Evolutionary conservation across 148 eudicot species (phyloP), one percentile per base, ranked within the genome.

Genomic region (Arbutus unedo): DNA sequence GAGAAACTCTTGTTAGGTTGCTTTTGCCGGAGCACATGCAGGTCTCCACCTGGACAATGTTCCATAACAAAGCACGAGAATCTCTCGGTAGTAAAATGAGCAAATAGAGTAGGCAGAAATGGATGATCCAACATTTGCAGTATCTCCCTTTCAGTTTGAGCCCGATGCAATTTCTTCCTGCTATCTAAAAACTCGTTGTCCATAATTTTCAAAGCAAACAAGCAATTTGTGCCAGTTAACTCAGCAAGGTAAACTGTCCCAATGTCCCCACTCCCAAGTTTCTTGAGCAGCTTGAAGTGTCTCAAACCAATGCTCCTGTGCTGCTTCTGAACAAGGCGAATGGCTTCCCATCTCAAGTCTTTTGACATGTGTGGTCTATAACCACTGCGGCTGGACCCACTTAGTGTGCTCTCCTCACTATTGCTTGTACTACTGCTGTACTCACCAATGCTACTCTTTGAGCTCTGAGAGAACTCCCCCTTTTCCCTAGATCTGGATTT

Each of bases 131-230:
- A 71, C 88, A 90, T 89, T 74, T 90, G 94, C 81, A 95, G 85
- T 68, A 93, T 92, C 89, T 93, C 95, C 78, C 86, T 90, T 86
- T 95, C 98, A 23, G 91, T 92, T 86, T 91, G 91, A 79, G 93
- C 95, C 86, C 95, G 88, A 18, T 70, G 49, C 87, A 88, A 70
- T 73, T 95, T 95, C 79, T 91, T 93, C 87, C 92, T 92, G 62
- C 90, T 82, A 4, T 76, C 82, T 85, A 95, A 90, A 86, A 88
- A 89, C 49, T 93, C 97, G 75, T 90, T 93, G 86, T 95, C 94
- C 94, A 95, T 90, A 50, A 95, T 93, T 89, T 95, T 95, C 87
- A 95, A 79, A 80, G 98, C 98, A 90, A 95, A 95, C 23, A 93
- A 77, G 88, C 92, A 91, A 79, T 85, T 83, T 47, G 93, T 85